Evolutionary conservation across 345 rosid species (phyloP).

Genomic region (Melastoma malabathricum): DNA sequence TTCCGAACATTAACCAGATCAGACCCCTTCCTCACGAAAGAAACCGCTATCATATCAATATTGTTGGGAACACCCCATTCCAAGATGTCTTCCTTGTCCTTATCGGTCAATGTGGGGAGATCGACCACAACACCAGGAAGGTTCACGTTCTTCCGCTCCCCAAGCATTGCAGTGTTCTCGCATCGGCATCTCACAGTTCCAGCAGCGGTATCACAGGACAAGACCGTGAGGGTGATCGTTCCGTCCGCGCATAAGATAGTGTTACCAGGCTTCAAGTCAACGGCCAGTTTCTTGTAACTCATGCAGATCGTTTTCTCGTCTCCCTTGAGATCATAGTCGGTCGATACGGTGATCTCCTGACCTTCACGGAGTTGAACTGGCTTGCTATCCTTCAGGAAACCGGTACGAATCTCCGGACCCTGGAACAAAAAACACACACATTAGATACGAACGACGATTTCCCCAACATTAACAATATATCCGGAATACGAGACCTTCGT

Average conservation of each 20-base stretch:
- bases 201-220: constrained; percentile 11
- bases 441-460: no score
- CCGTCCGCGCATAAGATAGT: constrained; percentile 15
- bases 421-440: constrained; percentile 1
- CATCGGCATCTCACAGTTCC: constrained; percentile 17
- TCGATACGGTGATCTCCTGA: constrained; percentile 12
- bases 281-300: constrained; percentile 15
- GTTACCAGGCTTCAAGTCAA: constrained; percentile 13
- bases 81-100: constrained; percentile 15
- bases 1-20: constrained; percentile 14
- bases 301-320: constrained; percentile 6
- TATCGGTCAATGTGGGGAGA: constrained; percentile 15
- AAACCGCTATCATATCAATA: constrained; percentile 12
- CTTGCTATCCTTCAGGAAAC: constrained; percentile 14
- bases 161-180: constrained; percentile 14
- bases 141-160: constrained; percentile 15
- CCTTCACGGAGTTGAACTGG: constrained; percentile 14
- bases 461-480: no score
- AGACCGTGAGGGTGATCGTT: constrained; percentile 12
- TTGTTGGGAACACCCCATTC: constrained; percentile 15
- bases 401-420: constrained; percentile 16
- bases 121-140: constrained; percentile 15
- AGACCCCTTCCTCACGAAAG: constrained; percentile 14
- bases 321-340: constrained; percentile 12
- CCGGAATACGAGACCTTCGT: constrained; percentile 33